These are phyloP conservation scores for Globisporangium perplexum DNA, from an alignment of 352 stramenopile genomes.

Conservation along the genomic window DNA sequence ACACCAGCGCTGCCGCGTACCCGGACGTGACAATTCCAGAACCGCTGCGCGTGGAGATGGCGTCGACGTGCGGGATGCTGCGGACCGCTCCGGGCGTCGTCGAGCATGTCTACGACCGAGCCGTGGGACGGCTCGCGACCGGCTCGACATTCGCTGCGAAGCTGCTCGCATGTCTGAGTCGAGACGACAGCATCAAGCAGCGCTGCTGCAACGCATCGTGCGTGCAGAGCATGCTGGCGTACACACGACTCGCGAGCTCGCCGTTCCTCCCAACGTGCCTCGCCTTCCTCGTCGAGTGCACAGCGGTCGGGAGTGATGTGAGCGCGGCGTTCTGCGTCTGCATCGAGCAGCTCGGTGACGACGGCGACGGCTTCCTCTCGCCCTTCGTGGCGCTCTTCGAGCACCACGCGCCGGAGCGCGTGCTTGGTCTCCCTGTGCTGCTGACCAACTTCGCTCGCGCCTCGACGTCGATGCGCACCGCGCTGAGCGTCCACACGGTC, in stretches of 20 bases:
- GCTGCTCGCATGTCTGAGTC: slow-evolving; percentile 25
- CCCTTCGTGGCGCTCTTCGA: slow-evolving; percentile 35
- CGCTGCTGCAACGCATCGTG: slow-evolving; percentile 20
- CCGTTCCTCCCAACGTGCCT: slow-evolving; percentile 26
- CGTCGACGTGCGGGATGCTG: slow-evolving; percentile 14
- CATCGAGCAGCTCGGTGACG: slow-evolving; percentile 18
- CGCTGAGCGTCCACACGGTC: slow-evolving; percentile 24
- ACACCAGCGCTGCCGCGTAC: slow-evolving; percentile 6
- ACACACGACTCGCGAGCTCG: slow-evolving; percentile 22
- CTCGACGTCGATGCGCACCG: slow-evolving; percentile 19
- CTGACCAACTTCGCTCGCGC: slow-evolving; percentile 34
- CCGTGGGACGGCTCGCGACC: slow-evolving; percentile 10
- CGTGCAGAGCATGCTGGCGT: slow-evolving; percentile 24
- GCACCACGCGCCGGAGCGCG: slow-evolving; percentile 24
- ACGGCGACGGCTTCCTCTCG: slow-evolving; percentile 10
- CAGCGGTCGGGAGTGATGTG: neutral
- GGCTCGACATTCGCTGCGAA: slow-evolving; percentile 37
- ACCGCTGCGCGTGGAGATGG: slow-evolving; percentile 15
- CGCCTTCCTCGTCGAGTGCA: slow-evolving; percentile 33
- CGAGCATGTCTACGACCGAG: slow-evolving; percentile 21
- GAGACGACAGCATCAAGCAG: slow-evolving; percentile 15
- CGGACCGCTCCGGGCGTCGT: slow-evolving; percentile 10
- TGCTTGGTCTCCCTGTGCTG: slow-evolving; percentile 37
- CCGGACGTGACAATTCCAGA: slow-evolving; percentile 5
- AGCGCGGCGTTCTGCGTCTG: slow-evolving; percentile 25